phyloP scores from a whole-genome alignment of 805 yeast genomes.

The Saccharomycopsis babjevae region DNA sequence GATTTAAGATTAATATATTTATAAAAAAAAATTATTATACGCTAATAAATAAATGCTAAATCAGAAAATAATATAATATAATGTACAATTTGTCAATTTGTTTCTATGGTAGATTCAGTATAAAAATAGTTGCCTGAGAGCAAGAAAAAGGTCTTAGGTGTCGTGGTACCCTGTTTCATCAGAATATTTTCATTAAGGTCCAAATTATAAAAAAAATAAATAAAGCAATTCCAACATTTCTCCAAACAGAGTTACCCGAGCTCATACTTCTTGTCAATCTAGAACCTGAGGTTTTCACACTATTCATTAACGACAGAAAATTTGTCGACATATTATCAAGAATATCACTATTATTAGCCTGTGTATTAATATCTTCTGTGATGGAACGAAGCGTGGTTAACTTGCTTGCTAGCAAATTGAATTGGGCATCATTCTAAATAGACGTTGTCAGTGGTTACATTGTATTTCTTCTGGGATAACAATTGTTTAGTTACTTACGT shows the following conservation, averaged over 20 bases:
- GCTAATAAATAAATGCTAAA: neutral
- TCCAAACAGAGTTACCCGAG: conserved; percentile 49
- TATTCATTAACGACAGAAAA: conserved; percentile 38
- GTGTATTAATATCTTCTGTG: conserved; percentile 57
- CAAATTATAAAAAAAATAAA: conserved; percentile 46
- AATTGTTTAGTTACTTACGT: conserved; percentile 7
- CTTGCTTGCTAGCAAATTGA: conserved; percentile 55
- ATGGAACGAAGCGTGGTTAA: conserved; percentile 53
- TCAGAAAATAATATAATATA: neutral
- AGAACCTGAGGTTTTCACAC: conserved; percentile 41
- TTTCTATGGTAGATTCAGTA: neutral
- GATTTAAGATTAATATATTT: neutral
- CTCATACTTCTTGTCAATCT: conserved; percentile 46
- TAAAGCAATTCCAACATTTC: conserved; percentile 49
- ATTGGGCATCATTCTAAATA: conserved; percentile 46
- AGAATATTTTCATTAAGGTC: conserved; percentile 41
- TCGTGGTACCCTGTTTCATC: neutral
- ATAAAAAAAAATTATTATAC: neutral
- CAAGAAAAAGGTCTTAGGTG: neutral
- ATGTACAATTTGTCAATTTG: neutral
- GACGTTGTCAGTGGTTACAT: neutral
- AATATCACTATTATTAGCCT: conserved; percentile 43
- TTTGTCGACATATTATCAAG: conserved; percentile 37
- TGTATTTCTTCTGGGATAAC: neutral
- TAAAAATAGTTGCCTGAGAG: neutral